Evolutionary conservation across 2,329 filamentous ascomycete genomes (phyloP), one percentile per base, ranked within the genome.

Genomic region (Aspergillus glaucus): DNA sequence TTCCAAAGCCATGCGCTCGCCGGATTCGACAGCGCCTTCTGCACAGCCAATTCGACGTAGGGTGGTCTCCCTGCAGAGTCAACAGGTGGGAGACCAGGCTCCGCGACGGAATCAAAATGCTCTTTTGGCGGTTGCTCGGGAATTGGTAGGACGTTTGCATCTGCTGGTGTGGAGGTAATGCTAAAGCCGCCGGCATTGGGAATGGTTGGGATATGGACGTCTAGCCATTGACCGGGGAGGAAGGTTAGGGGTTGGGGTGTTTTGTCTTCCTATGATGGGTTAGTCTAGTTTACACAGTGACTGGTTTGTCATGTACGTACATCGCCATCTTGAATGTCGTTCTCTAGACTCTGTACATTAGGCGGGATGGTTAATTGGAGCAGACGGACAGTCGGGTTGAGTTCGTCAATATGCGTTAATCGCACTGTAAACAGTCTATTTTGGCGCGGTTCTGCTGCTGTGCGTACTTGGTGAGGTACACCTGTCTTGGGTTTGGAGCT

Each of bases 201-300:
- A 41, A 88, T 71, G 34, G 73, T 75, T 1, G 90, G 88, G 46
- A 89, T 79, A 64, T 86, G 85, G 6, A 89, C 84, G 65, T 95
- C 90, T 48, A 95, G 78, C 88, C 89, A 95, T 75, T 95, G 90
- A 47, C 90, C 90, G 4, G 90, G 82, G 5, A 83, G 76, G 69
- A 93, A 94, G 77, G 87, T 66, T 40, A 69, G 62, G 50, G 61
- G 52, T 49, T 64, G 61, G 58, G 55, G 55, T 59, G 52, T 22
- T 50, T 53, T 21, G 54, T 37, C 62, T 64, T 43, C 17, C n/a
- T 12, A 9, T 7, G 12, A 24, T 4, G 6, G 5, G 19, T 22
- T 12, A 42, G 9, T 42, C 17, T 4, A 7, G 19, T 42, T 8
- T 24, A 42, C 24, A 42, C 21, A 42, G 10, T 19, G 17, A 10